Percentiles rank a stretch among this genome's conserved stretches.
Conservation (phyloP, 371 early-diverging fungal species). For the Mortierella sp. region DNA sequence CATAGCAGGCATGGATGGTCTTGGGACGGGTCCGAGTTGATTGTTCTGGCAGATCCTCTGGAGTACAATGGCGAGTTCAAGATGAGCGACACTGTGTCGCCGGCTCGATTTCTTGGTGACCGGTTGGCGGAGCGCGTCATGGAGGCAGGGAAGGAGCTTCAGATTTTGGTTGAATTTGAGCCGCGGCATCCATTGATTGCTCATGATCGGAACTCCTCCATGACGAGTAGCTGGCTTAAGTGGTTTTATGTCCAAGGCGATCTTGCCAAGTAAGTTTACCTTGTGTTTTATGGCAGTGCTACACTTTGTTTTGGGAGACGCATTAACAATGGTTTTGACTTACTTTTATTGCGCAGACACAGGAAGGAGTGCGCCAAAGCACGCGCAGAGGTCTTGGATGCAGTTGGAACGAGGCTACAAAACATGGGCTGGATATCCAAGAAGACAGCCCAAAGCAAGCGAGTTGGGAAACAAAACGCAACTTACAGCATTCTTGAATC, state of each 20-base stretch:
- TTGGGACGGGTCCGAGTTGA: slow-evolving; percentile 35
- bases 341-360: slow-evolving; percentile 1
- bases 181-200: slow-evolving; percentile 39
- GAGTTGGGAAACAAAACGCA: neutral
- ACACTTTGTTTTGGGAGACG: too few relatives aligned
- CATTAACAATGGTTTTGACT: neutral
- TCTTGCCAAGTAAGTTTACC: slow-evolving; percentile 23
- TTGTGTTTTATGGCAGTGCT: neutral
- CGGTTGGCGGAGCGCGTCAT: slow-evolving; percentile 23
- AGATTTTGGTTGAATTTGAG: slow-evolving; percentile 40
- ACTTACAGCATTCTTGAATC: neutral
- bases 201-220: slow-evolving; percentile 3
- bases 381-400: slow-evolving; percentile 18
- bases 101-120: slow-evolving; percentile 26
- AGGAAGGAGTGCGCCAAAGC: slow-evolving; percentile 11
- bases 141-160: slow-evolving; percentile 50
- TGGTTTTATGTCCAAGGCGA: slow-evolving; percentile 42
- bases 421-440: slow-evolving; percentile 27
- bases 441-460: neutral
- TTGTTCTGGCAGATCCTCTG: slow-evolving; percentile 31
- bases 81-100: slow-evolving; percentile 9
- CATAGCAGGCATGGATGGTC: slow-evolving; percentile 37
- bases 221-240: slow-evolving; percentile 19
- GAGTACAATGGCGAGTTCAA: slow-evolving; percentile 31
- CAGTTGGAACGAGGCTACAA: slow-evolving; percentile 17